Base-by-base conservation (phyloP, 2,329 filamentous ascomycete genomes). In the Penicillium sp. region DNA sequence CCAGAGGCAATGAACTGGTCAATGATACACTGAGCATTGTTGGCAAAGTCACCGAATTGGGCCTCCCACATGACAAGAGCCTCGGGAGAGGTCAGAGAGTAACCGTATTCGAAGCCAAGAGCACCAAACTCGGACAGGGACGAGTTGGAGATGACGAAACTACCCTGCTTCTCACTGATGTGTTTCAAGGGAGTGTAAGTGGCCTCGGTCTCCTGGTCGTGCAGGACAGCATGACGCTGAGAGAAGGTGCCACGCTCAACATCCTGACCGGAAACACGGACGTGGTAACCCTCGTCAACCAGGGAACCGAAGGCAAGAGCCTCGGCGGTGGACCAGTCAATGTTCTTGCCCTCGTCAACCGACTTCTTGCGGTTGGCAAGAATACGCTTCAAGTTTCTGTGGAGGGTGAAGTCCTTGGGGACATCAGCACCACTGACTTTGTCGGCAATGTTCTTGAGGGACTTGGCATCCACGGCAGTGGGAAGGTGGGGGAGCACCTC, bases 191-290 rank as follows among this genome's bases (percentile, higher is more conserved):
- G 93, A 12, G 91, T 97, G 78, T 95, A 95, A 6, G 92, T 96
- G 63, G 83, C 82, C 78, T 99, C 94, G 48, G 79, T 95, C 75
- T 95, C 91, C 78, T 99, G 94, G 78, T 99, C 94, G 76, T 99
- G 94, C 73, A 99, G 87, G 56, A 99, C 93, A 56, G 93, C 86
- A 75, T 99, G 94, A 67, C 94, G 89, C 79, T 99, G 94, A 42
- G 94, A 97, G 81, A 99, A 99, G 56, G 94, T 99, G 78, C 94
- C 94, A 84, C 94, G 91, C 82, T 99, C 94, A 57, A 99, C 94
- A 79, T 99, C 94, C 80, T 99, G 94, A 64, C 94, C 94, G 56
- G 94, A 97, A 38, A 99, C 89, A 76, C 94, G 90, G 66, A 99
- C 92, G 73, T 99, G 94, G 76, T 96, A 90, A 49, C 94, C 94